Percentiles rank a stretch among this genome's conserved stretches.
Evolutionary conservation across 2,329 filamentous ascomycete genomes (phyloP).

Genomic region (Pseudogymnoascus sp.): DNA sequence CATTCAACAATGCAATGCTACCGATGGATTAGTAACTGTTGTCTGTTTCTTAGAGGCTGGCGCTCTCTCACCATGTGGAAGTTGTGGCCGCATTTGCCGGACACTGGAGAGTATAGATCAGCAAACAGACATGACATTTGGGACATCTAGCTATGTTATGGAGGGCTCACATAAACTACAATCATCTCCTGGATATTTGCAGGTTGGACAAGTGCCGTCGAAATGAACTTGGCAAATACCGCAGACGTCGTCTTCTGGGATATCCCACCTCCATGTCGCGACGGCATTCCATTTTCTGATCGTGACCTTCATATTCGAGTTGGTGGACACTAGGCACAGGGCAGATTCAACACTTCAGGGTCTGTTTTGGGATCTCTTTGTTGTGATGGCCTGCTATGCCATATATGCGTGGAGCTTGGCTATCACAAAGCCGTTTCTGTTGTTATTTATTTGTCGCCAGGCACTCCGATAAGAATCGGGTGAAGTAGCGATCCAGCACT

Average conservation of each 20-base stretch:
- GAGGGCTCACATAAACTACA: constrained; percentile 76
- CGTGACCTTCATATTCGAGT: constrained; percentile 77
- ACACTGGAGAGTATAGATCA: constrained; percentile 49
- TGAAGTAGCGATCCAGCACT: constrained; percentile 3
- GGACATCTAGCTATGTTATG: background rate
- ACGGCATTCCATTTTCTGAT: constrained; percentile 91
- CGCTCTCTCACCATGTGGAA: constrained; percentile 76
- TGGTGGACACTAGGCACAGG: background rate
- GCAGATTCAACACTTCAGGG: background rate
- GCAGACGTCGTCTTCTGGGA: constrained; percentile 94
- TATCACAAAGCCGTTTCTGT: background rate
- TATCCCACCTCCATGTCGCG: constrained; percentile 95
- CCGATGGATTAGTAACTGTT: background rate
- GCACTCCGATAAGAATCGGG: background rate
- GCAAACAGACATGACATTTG: background rate
- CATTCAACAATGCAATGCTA: constrained; percentile 94
- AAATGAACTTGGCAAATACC: constrained; percentile 98
- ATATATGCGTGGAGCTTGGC: background rate
- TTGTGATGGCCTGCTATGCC: background rate
- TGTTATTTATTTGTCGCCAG: background rate
- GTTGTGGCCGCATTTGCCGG: constrained; percentile 92
- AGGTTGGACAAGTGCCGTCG: constrained; percentile 94
- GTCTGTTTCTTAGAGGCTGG: background rate
- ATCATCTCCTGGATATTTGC: constrained; percentile 95
- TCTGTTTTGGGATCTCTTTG: background rate